A percentile compares a stretch with the other conserved stretches of the same genome.
Conservation (phyloP, 78 protist genomes). For the Emiliania huxleyi region DNA sequence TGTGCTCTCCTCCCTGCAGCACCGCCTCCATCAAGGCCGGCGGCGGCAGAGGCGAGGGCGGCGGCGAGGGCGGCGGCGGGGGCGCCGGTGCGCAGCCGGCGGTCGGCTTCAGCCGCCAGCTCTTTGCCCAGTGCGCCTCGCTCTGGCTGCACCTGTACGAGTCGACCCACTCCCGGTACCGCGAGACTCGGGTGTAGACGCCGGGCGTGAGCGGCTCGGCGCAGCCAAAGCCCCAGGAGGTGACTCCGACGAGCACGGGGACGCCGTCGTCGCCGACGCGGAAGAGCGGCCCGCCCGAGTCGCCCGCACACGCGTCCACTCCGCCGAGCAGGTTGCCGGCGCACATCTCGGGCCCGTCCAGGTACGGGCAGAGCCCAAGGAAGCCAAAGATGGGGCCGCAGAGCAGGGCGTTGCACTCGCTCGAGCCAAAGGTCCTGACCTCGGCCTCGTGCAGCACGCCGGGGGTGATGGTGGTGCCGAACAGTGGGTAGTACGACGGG, state of each 20-base stretch:
- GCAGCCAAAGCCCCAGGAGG: neutral
- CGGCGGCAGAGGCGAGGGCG: too few relatives aligned
- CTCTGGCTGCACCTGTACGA: too few relatives aligned
- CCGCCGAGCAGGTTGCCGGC: neutral
- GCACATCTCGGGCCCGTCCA: neutral
- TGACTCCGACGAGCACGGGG: neutral
- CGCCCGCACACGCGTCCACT: neutral
- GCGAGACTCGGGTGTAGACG: neutral
- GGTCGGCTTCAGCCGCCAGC: too few relatives aligned
- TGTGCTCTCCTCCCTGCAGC: too few relatives aligned
- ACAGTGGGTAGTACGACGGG: neutral
- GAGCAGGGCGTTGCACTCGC: neutral
- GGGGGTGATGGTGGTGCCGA: neutral
- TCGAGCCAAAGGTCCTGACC: neutral
- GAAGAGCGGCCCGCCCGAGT: neutral
- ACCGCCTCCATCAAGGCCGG: too few relatives aligned
- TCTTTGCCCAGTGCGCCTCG: too few relatives aligned
- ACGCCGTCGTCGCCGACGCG: neutral
- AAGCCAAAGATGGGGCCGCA: neutral
- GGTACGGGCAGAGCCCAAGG: neutral
- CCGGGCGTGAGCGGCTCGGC: neutral
- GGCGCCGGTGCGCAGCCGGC: too few relatives aligned
- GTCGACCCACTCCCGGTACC: neutral
- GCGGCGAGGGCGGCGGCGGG: too few relatives aligned
- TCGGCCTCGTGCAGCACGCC: neutral